Base-by-base conservation (phyloP, 2,329 filamentous ascomycete genomes). In the Coleophoma eucalyptorum region DNA sequence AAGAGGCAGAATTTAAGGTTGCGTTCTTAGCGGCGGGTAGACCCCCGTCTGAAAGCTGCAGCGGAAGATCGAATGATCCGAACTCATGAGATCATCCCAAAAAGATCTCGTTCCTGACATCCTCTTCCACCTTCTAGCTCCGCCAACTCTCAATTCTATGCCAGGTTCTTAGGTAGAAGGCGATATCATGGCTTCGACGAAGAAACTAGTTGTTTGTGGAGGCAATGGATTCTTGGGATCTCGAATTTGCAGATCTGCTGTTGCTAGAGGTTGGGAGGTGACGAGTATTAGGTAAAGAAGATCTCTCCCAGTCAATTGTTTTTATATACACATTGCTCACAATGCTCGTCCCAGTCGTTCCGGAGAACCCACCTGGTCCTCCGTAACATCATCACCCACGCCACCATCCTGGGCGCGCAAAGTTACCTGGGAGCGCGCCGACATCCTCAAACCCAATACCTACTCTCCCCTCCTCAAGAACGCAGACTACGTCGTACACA, bases 221-320 rank as follows among this genome's bases (percentile, higher is more conserved):
- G 93, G 93, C 53, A 97, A 90, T 69, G 93, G 94, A 33, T 99
- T 97, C 67, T 72, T 99, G 21, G 90, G 90, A 71, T 80, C 78
- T 20, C 81, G 93, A 50, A 96, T 99, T 72, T 97, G 94, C 76
- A 94, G 90, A 75, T 86, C 89, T 49, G 94, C 90, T 42, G 85
- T 90, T 46, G 80, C 85, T 43, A 79, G 91, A 65, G 90, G 91
- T 50, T 97, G 93, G 93, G 82, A 91, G 51, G 93, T 97, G 44
- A 93, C 85, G 19, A 97, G 92, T 5, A 84, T 99, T 63, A 96
- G 91, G 90, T 92, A 82, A 53, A 62, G 26, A 53, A 62, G 26
- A 26, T 8, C 10, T 2, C 26, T 8, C 26, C 26, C 6, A 16
- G 37, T 37, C 21, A 20, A 35, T 37, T 10, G 26, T 26, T 26